These are phyloP conservation scores for Trametes hirsuta DNA, from an alignment of 1,284 basidiomycete genomes.

Conservation along the genomic window DNA sequence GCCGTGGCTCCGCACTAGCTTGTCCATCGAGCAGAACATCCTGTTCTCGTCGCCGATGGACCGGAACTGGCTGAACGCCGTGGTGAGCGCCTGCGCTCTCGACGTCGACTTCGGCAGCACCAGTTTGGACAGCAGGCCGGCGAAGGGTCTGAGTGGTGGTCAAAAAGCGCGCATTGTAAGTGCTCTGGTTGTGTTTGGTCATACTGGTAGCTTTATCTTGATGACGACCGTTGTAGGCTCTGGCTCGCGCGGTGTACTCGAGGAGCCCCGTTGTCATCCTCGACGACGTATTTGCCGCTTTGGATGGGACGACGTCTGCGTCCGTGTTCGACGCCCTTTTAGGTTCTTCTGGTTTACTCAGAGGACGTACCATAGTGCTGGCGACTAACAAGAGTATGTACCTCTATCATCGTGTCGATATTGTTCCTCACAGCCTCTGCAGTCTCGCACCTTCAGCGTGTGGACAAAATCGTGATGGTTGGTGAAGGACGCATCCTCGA, in stretches of 20 bases:
- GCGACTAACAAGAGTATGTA: background rate
- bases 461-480: conserved; percentile 2
- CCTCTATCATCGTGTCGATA: background rate
- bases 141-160: conserved; percentile 3
- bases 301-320: conserved; percentile 1
- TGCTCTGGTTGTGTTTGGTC: background rate
- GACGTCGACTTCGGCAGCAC: background rate
- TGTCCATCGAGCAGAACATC: conserved; percentile 8
- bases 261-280: background rate
- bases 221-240: background rate
- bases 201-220: no score
- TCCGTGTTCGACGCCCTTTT: background rate
- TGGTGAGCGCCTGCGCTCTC: background rate
- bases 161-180: conserved; percentile 6
- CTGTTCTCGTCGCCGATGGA: conserved; percentile 7
- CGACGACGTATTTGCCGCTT: conserved; percentile 2
- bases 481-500: background rate
- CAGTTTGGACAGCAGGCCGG: background rate
- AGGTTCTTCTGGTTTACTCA: background rate
- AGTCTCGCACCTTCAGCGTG: conserved; percentile 2
- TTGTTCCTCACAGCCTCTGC: background rate
- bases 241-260: conserved; percentile 3
- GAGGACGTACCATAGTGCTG: background rate
- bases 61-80: conserved; percentile 2
- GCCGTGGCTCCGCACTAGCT: background rate